Evolutionary conservation across 78 protist genomes (phyloP).

Genomic region (Cyanophora paradoxa): DNA sequence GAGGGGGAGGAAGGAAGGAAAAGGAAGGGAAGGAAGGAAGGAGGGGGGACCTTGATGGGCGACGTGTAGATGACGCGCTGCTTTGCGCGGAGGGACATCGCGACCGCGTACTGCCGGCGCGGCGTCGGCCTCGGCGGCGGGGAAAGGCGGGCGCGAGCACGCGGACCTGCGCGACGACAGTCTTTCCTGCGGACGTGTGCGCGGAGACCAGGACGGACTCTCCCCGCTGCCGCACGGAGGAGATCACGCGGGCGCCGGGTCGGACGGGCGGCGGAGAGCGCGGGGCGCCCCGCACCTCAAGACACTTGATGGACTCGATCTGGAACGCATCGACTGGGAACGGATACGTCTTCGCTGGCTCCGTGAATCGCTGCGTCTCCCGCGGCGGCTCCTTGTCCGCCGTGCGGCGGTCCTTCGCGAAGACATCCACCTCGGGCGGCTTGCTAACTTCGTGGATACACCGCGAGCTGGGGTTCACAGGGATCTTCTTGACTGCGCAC

Average conservation of each 20-base stretch:
- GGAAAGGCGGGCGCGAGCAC: too few relatives aligned
- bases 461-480: too few relatives aligned
- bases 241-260: not conserved
- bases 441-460: too few relatives aligned
- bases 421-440: too few relatives aligned
- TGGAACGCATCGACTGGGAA: slow-evolving; percentile 60
- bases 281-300: too few relatives aligned
- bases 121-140: too few relatives aligned
- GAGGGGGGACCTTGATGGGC: slow-evolving; percentile 67
- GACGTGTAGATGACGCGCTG: slow-evolving; percentile 79
- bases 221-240: not conserved
- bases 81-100: slow-evolving; percentile 52
- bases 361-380: too few relatives aligned
- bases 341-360: slow-evolving; percentile 42
- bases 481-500: too few relatives aligned
- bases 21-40: too few relatives aligned
- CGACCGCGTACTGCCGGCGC: slow-evolving; percentile 62
- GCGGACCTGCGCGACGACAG: slow-evolving; percentile 93
- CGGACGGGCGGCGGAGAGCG: not conserved
- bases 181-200: slow-evolving; percentile 98
- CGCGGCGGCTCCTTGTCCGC: too few relatives aligned
- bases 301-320: slow-evolving; percentile 16
- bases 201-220: slow-evolving; percentile 94
- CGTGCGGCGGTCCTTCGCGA: too few relatives aligned
- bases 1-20: not conserved